Base-by-base conservation (phyloP, 2,329 filamentous ascomycete genomes). In the Colletotrichum spaethianum region DNA sequence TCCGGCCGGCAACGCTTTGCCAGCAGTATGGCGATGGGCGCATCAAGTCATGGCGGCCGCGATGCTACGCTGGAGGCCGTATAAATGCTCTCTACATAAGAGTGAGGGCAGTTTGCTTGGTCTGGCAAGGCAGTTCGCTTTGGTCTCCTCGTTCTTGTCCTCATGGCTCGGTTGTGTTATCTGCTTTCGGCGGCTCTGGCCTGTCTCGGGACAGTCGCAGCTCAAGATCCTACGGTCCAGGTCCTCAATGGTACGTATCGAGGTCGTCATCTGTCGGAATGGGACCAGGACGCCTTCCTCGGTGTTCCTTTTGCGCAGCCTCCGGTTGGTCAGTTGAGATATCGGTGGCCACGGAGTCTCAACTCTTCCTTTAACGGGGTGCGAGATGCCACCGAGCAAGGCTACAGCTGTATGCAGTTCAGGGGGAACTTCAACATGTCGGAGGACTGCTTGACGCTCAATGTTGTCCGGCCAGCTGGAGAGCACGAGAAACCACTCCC, bases 401-500 rank as follows among this genome's bases (percentile, higher is more conserved):
- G 85, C 1, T 80, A 82, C 74, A 85, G 82, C 71, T 87, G 86
- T 74, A 83, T 85, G 79, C 84, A 87, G 73, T 87, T 86, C 72
- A 79, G 79, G 0, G 79, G 80, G 5, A 81, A 76, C 44, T 82
- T 86, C 63, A 80, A 73, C 55, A 80, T 87, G 33, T 86, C 84
- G 1, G 86, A 88, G 74, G 86, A 89, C 65, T 89, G 88, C 68
- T 75, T 85, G 7, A 84, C 77, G 2, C 70, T 84, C 48, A 83
- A 82, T 74, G 82, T 87, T n/a, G 78, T 86, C 28, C 80, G 84
- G 1, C 83, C 85, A 0, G 73, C 82, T 0, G 80, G 79, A 1
- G 77, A 75, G n/a, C 67, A 75, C 1, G 74, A 78, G 16, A 76
- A 79, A 11, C 79, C 76, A 0, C 76, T 86, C 2, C 84, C 85